Evolutionary conservation across 257 asterid species (phyloP), one percentile per base, ranked within the genome.

Genomic region (Nicotiana undulata): DNA sequence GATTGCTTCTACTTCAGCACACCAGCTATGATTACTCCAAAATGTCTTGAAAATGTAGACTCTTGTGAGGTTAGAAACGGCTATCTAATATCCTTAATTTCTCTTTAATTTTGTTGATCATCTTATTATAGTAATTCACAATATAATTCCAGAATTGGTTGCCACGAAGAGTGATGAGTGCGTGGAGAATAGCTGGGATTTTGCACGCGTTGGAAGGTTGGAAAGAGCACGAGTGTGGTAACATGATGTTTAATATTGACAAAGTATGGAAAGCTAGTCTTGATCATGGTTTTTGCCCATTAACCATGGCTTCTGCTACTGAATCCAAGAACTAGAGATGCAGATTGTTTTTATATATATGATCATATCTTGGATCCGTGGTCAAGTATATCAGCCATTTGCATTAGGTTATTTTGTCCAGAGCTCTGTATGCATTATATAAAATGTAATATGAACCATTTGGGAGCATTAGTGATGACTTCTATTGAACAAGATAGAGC

Each of bases 161-260:
- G 89, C 94, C 93, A 4, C 89, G 98, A 58, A 85, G 98, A 83
- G 97, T 90, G 79, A 83, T 92, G 89, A 94, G 98, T 60, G 95
- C 95, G 2, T 85, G 91, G 89, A 92, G 96, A 32, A 81, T 88
- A 60, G 95, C 97, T 2, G 98, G 98, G 18, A 89, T 92, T 70
- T 9, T 94, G 70, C 98, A 94, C 31, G 97, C 90, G 0, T 18
- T 85, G 34, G 98, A 94, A 55, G 94, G 63, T 12, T 92, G 98
- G 98, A 83, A 88, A 9, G 91, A 81, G 86, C 88, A 94, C 20
- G 98, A 94, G 81, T 91, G 95, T 65, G 98, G 97, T 11, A 86
- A 88, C 80, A 85, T 66, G 84, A 91, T 90, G 89, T 82, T 94
- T 83, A 76, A 89, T 31, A 68, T 91, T 52, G 90, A 85, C 0